These are phyloP conservation scores for Saccharomycopsis sp. DNA, from an alignment of 805 yeast genomes.

Conservation along the genomic window DNA sequence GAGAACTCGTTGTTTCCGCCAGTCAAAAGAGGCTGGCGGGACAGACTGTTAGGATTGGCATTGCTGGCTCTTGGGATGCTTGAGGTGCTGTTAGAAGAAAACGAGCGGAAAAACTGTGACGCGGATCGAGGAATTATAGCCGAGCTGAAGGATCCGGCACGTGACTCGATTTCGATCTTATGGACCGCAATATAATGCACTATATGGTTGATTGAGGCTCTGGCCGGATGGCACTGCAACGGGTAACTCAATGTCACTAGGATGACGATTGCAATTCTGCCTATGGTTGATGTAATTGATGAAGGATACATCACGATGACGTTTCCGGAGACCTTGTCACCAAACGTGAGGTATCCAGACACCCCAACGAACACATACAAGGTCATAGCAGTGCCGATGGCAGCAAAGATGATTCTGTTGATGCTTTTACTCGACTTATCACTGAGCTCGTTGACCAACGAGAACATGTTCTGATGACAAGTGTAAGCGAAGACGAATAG, in stretches of 20 bases:
- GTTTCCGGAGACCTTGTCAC: slow-evolving; percentile 71
- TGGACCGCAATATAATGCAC: slow-evolving; percentile 37
- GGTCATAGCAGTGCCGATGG: slow-evolving; percentile 53
- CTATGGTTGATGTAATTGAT: slow-evolving; percentile 62
- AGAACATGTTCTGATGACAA: slow-evolving; percentile 92
- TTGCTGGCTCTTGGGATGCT: slow-evolving; percentile 1
- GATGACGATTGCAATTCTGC: slow-evolving; percentile 72
- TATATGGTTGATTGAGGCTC: slow-evolving; percentile 74
- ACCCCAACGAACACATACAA: slow-evolving; percentile 71
- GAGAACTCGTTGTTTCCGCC: background rate
- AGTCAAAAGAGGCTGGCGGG: background rate
- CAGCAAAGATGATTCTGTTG: slow-evolving; percentile 40
- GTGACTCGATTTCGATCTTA: slow-evolving; percentile 18
- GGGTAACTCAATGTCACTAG: slow-evolving; percentile 84
- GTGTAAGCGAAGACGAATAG: slow-evolving; percentile 91
- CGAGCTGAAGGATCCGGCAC: slow-evolving; percentile 18
- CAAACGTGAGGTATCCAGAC: slow-evolving; percentile 82
- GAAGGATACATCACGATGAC: slow-evolving; percentile 72
- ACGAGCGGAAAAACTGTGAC: slow-evolving; percentile 16
- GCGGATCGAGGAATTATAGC: slow-evolving; percentile 13
- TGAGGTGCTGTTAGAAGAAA: slow-evolving; percentile 10
- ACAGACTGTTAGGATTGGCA: background rate
- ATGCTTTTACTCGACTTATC: slow-evolving; percentile 45
- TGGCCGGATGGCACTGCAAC: slow-evolving; percentile 83
- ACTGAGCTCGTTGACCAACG: slow-evolving; percentile 74